These are phyloP conservation scores for Debaryomycetaceae sp. DNA, from an alignment of 1,139 yeast species.

Conservation along the genomic window DNA sequence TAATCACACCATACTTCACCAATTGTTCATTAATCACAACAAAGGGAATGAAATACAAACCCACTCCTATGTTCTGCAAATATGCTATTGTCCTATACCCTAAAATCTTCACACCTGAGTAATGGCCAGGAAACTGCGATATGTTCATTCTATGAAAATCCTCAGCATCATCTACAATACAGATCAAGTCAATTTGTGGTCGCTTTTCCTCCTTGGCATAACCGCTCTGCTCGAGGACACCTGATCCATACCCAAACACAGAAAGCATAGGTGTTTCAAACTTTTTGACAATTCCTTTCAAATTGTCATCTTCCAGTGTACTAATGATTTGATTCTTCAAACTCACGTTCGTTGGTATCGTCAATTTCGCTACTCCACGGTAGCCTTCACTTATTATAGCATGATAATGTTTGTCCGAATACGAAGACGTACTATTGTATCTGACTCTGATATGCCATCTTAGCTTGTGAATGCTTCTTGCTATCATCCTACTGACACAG, in stretches of 20 bases:
- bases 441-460: background rate
- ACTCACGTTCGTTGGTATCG: constrained; percentile 20
- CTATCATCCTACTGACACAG: constrained; percentile 3
- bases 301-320: constrained; percentile 42
- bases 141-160: constrained; percentile 77
- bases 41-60: constrained; percentile 91
- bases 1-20: constrained; percentile 85
- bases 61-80: constrained; percentile 78
- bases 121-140: constrained; percentile 65
- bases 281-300: constrained; percentile 49
- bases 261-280: constrained; percentile 69
- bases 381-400: constrained; percentile 28
- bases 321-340: constrained; percentile 52
- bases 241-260: constrained; percentile 94
- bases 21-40: constrained; percentile 59
- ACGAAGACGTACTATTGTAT: constrained; percentile 12
- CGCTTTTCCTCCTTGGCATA: constrained; percentile 27
- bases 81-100: constrained; percentile 48
- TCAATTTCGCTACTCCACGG: constrained; percentile 22
- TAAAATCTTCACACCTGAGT: constrained; percentile 59
- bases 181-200: constrained; percentile 85
- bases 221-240: constrained; percentile 79
- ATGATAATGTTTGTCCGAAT: constrained; percentile 25
- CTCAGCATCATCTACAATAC: constrained; percentile 69
- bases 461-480: constrained; percentile 1